A percentile compares a stretch with the other conserved stretches of the same genome.
Conservation (phyloP, 805 yeast species). For the Spathaspora passalidarum region DNA sequence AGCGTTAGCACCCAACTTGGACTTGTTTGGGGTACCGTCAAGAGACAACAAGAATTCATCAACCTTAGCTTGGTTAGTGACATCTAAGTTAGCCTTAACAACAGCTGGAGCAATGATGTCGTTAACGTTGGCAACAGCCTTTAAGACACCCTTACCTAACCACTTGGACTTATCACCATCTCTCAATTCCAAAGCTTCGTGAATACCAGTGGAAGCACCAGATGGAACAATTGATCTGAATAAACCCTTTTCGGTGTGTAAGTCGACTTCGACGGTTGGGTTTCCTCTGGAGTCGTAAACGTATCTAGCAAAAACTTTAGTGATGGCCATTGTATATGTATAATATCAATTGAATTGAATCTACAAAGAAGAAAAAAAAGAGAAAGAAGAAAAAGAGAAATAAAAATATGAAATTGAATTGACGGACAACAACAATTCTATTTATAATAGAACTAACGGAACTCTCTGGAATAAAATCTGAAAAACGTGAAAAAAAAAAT, state of each 20-base stretch:
- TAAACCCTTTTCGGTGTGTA: constrained; percentile 86
- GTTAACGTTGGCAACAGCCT: constrained; percentile 96
- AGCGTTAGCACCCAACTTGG: constrained; percentile 98
- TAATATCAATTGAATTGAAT: constrained; percentile 5
- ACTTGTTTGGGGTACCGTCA: constrained; percentile 97
- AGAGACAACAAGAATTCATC: constrained; percentile 83
- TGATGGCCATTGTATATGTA: constrained; percentile 62
- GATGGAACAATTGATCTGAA: constrained; percentile 99
- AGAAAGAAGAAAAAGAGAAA: constrained; percentile 2
- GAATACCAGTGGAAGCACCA: constrained; percentile 99
- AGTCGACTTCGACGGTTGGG: constrained; percentile 99
- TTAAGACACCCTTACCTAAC: constrained; percentile 98
- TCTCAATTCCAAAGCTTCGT: constrained; percentile 98
- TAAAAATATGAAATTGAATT: constrained; percentile 3
- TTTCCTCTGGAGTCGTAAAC: constrained; percentile 99
- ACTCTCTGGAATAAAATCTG: not conserved
- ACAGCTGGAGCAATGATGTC: constrained; percentile 92
- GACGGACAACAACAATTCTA: not conserved
- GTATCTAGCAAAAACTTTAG: constrained; percentile 89
- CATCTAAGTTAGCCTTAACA: constrained; percentile 74
- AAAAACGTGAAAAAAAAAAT: not conserved
- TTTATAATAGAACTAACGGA: not conserved
- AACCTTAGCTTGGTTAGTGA: constrained; percentile 79
- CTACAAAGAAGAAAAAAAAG: constrained; percentile 3
- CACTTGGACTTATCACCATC: constrained; percentile 97